Evolutionary conservation across 1,284 basidiomycete species (phyloP).

Genomic region (Sporisorium exsertum): DNA sequence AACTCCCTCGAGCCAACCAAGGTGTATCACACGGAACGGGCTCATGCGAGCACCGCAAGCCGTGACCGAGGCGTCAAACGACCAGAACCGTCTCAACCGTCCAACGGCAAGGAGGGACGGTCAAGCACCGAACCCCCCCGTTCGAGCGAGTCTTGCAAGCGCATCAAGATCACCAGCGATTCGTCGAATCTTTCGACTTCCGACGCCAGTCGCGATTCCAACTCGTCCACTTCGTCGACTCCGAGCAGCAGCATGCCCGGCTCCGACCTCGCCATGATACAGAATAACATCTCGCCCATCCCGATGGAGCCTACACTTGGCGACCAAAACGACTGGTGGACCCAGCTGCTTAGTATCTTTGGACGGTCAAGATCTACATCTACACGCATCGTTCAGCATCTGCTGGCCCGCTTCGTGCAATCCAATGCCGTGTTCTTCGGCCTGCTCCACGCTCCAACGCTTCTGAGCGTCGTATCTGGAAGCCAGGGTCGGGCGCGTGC

Average conservation of each 20-base stretch:
- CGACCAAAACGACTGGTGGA: constrained; percentile 39
- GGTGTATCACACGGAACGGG: not conserved
- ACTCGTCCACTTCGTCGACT: not conserved
- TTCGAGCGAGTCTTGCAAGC: constrained; percentile 3
- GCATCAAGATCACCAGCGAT: constrained; percentile 4
- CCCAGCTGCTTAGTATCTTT: constrained; percentile 27
- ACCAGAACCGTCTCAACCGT: not conserved
- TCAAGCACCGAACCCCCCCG: too few species aligned
- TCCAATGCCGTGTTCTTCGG: constrained; percentile 58
- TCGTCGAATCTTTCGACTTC: not conserved
- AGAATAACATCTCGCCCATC: constrained; percentile 34
- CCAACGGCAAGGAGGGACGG: not conserved
- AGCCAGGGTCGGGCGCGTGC: constrained; percentile 21
- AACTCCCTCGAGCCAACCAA: not conserved
- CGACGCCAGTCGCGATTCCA: not conserved
- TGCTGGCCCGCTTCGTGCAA: constrained; percentile 45
- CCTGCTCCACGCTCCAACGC: constrained; percentile 46
- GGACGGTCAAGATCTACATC: constrained; percentile 21
- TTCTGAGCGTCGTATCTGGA: constrained; percentile 33
- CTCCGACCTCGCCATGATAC: constrained; percentile 53
- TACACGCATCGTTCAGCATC: constrained; percentile 29
- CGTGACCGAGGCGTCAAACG: constrained; percentile 25
- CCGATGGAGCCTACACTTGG: constrained; percentile 34
- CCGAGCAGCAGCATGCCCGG: constrained; percentile 45
- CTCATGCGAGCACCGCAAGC: not conserved